Evolutionary conservation across 108 stramenopile species (phyloP).

Genomic region (Skeletonema grethae): DNA sequence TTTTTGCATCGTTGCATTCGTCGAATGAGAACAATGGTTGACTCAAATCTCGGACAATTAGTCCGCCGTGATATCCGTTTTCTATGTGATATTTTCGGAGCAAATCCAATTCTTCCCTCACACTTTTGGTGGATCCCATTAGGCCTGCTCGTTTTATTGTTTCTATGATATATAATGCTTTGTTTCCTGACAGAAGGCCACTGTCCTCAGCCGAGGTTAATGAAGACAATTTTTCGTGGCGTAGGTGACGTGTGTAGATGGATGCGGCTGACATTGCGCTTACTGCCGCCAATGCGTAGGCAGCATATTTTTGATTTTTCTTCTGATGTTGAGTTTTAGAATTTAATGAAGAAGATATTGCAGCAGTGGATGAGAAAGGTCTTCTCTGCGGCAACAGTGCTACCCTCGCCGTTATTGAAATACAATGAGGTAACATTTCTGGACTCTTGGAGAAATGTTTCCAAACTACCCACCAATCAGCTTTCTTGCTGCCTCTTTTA

Average conservation of each 20-base stretch:
- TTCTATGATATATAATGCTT: conserved; percentile 29
- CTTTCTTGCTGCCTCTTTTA: too few species aligned
- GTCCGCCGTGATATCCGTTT: conserved; percentile 57
- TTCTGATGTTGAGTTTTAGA: neutral
- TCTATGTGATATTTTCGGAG: conserved; percentile 61
- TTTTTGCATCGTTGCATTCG: neutral
- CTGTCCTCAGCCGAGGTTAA: conserved; percentile 24
- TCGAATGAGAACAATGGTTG: conserved; percentile 49
- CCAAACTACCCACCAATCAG: too few species aligned
- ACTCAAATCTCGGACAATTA: conserved; percentile 60
- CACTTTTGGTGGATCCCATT: conserved; percentile 50
- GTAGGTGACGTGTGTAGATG: conserved; percentile 14
- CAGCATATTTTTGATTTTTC: neutral
- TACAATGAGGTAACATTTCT: neutral
- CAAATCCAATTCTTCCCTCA: conserved; percentile 58
- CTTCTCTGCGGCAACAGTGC: neutral
- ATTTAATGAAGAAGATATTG: neutral
- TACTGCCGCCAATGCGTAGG: neutral
- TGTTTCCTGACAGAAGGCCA: conserved; percentile 14
- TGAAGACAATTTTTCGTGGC: conserved; percentile 23
- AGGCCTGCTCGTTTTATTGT: conserved; percentile 55
- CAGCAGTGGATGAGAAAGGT: neutral
- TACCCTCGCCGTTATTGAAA: neutral
- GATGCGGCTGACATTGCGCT: neutral
- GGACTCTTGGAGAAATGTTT: too few species aligned